phyloP scores from a whole-genome alignment of 202 grass and related monocot genomes.

The Panicum hallii region DNA sequence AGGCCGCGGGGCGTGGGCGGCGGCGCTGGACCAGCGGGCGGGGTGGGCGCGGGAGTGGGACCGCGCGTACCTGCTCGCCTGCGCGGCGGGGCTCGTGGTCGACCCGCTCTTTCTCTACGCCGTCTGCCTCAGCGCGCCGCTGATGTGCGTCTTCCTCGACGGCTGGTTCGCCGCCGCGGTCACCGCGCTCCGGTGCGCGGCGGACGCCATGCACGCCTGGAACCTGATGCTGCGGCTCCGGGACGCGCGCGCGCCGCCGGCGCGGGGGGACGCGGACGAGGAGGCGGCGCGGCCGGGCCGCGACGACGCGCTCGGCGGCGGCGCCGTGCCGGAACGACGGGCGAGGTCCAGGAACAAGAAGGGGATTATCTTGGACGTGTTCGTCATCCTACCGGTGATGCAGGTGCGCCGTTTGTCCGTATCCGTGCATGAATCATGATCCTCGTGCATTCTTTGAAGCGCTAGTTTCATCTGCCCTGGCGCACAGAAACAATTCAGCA shows the following conservation, averaged over 20 bases:
- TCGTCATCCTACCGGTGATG: constrained; percentile 60
- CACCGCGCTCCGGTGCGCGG: constrained; percentile 81
- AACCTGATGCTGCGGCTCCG: constrained; percentile 48
- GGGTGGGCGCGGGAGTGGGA: constrained; percentile 67
- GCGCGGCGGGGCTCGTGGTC: constrained; percentile 76
- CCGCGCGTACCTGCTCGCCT: constrained; percentile 78
- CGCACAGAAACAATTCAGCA: not conserved
- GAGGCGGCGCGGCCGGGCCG: constrained; percentile 19
- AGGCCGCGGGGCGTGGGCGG: not conserved
- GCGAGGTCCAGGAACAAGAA: constrained; percentile 6
- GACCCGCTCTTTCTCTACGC: constrained; percentile 93
- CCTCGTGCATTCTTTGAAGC: not conserved
- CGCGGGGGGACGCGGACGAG: not conserved
- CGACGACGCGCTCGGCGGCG: not conserved
- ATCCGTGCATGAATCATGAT: not conserved
- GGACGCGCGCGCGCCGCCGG: not conserved
- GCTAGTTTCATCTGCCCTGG: too few relatives aligned
- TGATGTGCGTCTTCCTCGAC: constrained; percentile 93
- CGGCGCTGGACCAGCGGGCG: not conserved
- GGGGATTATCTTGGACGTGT: constrained; percentile 42
- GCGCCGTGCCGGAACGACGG: not conserved
- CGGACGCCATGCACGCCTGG: constrained; percentile 79
- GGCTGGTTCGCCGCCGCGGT: constrained; percentile 81
- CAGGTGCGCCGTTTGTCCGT: constrained; percentile 37
- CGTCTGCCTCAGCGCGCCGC: constrained; percentile 62